Evolutionary conservation across 495 filamentous ascomycete species (phyloP), one percentile per base, ranked within the genome.

Genomic region (Podospora fimiseda): DNA sequence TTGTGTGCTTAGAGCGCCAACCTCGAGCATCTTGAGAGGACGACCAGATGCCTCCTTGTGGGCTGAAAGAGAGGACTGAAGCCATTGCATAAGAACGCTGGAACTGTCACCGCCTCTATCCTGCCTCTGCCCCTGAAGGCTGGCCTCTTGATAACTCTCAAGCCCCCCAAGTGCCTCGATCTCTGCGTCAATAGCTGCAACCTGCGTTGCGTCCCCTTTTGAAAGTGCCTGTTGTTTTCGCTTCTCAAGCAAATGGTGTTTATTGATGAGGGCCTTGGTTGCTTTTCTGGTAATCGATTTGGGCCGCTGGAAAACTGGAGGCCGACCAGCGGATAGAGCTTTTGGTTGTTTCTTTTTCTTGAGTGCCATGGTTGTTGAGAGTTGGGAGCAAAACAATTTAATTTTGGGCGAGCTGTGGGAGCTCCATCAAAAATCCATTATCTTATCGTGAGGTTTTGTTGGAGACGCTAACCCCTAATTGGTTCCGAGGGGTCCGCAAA

Each of bases 91-190:
- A 18, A 99, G 74, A 2, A 92, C 72, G 61, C 79, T 85, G 42
- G 89, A 95, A 19, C 88, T 92, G 73, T 99, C 93, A 19, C 93
- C 93, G 13, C 93, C 93, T 48, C 93, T 84, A 30, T 88, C 81
- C 45, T 78, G 74, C 13, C 86, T 83, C 65, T 99, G 93, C 2
- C 93, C 93, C 46, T 85, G 77, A 40, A 90, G 84, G 70, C 93
- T 97, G 38, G 93, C 93, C 51, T 80, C 75, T 64, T 99, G 93
- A 61, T 99, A 99, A 24, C 74, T 79, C 55, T 85, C 73, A 24
- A 99, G 70, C 1, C 94, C 94, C 19, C 94, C 93, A 39, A 87
- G 74, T 3, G 64, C 70, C 43, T 67, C 54, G 18, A 81, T 68
- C 57, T 80, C 70, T 1, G 76, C 71, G 36, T 83, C 74, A 24